Evolutionary conservation across 305 asterid species (phyloP), one percentile per base, ranked within the genome.

Genomic region (Solanum hybrid): DNA sequence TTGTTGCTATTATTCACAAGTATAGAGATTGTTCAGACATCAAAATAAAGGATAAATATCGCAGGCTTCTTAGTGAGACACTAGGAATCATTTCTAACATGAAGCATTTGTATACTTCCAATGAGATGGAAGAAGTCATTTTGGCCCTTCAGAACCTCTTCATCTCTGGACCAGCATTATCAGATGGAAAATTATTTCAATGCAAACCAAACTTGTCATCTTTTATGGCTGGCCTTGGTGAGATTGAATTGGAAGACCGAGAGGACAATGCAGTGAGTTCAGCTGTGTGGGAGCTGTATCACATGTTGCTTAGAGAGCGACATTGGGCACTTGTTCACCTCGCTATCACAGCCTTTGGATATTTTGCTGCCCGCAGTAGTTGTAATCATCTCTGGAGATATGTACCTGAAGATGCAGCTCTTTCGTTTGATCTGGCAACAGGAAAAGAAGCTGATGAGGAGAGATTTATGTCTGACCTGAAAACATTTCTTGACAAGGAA

Each of bases 281-380:
- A 76, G 99, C 98, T 75, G 93, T 94, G 84, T 95, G 97, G 97
- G 97, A 95, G 90, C 92, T 97, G 57, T 96, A 95, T 88, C 99
- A 93, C 86, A 92, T 96, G 97, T 86, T 97, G 88, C 86, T 97
- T 34, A 94, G 91, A 90, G 99, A 97, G 91, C 93, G 92, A 17
- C 99, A 97, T 27, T 97, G 99, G 99, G 99, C 99, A 15, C 93
- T 96, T 70, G 93, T 92, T 92, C 99, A 97, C 93, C 92, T 97
- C 61, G 92, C 97, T 78, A 90, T 96, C 91, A 75, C 97, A 10
- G 95, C 98, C 45, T 97, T 97, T 68, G 98, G 97, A 72, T 95
- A 94, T 90, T 97, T 97, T 88, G 99, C 99, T 33, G 94, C 96
- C 87, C 97, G 91, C 32, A 96, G 98, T 86, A 91, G 95, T 6